A percentile compares a stretch with the other conserved stretches of the same genome.
Evolutionary conservation across 768 basidiomycete species (phyloP).

Genomic region (Boletus huronensis): DNA sequence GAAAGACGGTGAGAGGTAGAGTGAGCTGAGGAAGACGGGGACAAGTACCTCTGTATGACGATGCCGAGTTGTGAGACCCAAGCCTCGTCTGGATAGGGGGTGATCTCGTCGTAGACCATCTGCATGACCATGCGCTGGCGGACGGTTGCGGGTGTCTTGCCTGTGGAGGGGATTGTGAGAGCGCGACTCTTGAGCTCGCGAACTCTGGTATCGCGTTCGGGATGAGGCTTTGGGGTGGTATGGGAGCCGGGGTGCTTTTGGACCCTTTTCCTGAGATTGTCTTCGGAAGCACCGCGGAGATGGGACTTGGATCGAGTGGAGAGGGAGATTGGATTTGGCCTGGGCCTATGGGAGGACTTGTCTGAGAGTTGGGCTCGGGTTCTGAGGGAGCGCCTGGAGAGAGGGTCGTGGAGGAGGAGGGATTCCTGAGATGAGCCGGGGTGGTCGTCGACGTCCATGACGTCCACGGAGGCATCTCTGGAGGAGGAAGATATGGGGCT

Average conservation of each 20-base stretch:
- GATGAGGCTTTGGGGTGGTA: slow-evolving; percentile 19
- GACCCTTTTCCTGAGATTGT: slow-evolving; percentile 26
- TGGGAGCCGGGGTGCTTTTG: slow-evolving; percentile 23
- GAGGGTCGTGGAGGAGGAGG: slow-evolving; percentile 21
- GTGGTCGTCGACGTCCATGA: slow-evolving; percentile 26
- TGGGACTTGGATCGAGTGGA: slow-evolving; percentile 26
- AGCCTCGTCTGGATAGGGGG: slow-evolving; percentile 59
- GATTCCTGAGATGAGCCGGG: slow-evolving; percentile 26
- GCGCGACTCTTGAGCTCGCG: slow-evolving; percentile 32
- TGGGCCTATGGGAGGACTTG: slow-evolving; percentile 27
- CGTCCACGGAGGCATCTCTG: slow-evolving; percentile 32
- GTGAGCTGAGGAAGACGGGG: neutral
- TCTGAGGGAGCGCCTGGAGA: slow-evolving; percentile 29
- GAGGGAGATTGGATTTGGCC: slow-evolving; percentile 20
- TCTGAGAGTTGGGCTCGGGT: slow-evolving; percentile 18
- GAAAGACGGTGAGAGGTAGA: slow-evolving; percentile 2
- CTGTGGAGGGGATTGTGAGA: slow-evolving; percentile 32
- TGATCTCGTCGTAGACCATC: slow-evolving; percentile 64
- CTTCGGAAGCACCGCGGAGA: slow-evolving; percentile 24
- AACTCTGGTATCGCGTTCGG: slow-evolving; percentile 31
- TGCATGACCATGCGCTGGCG: slow-evolving; percentile 56
- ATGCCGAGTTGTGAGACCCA: slow-evolving; percentile 60
- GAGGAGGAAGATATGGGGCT: slow-evolving; percentile 33
- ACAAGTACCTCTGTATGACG: slow-evolving; percentile 48
- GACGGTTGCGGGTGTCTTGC: slow-evolving; percentile 48